phyloP scores from a whole-genome alignment of 169 alveolate species.

The Plasmodium vivax region DNA sequence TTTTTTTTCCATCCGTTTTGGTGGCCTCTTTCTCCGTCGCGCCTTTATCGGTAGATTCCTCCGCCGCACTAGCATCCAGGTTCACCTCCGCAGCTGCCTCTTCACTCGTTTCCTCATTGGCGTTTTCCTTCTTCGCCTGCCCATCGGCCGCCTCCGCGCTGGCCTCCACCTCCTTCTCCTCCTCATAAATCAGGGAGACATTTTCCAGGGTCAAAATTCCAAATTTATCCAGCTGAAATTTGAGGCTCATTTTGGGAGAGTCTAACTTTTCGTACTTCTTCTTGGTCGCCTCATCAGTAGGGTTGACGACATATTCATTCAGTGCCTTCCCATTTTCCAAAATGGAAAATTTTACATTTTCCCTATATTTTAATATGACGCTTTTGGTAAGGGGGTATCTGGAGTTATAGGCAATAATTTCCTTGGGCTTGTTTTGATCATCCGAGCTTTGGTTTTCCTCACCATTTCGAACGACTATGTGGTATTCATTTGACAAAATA shows the following conservation, averaged over 20 bases:
- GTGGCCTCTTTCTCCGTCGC: neutral
- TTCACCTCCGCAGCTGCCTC: neutral
- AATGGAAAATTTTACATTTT: constrained; percentile 47
- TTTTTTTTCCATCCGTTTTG: constrained; percentile 6
- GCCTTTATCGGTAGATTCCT: neutral
- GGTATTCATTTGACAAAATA: constrained; percentile 76
- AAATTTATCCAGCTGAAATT: constrained; percentile 47
- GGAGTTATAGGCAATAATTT: constrained; percentile 51
- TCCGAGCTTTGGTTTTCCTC: constrained; percentile 21
- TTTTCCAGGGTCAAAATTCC: constrained; percentile 41
- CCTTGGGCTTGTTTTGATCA: constrained; percentile 14
- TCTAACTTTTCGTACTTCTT: constrained; percentile 27
- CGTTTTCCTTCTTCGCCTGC: constrained; percentile 23
- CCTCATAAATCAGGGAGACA: constrained; percentile 32
- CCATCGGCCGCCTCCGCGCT: neutral
- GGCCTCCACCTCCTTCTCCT: constrained; percentile 16
- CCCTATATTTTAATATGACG: constrained; percentile 44
- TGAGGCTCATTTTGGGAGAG: constrained; percentile 27
- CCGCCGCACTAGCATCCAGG: neutral
- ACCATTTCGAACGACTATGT: constrained; percentile 20
- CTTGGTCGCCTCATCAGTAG: constrained; percentile 26
- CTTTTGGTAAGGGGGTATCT: constrained; percentile 52
- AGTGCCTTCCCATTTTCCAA: constrained; percentile 63
- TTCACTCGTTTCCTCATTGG: neutral
- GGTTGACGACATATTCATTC: constrained; percentile 5